Evolutionary conservation across 2,329 filamentous ascomycete genomes (phyloP), one percentile per base, ranked within the genome.

Genomic region (Davidsoniella eucalypti): DNA sequence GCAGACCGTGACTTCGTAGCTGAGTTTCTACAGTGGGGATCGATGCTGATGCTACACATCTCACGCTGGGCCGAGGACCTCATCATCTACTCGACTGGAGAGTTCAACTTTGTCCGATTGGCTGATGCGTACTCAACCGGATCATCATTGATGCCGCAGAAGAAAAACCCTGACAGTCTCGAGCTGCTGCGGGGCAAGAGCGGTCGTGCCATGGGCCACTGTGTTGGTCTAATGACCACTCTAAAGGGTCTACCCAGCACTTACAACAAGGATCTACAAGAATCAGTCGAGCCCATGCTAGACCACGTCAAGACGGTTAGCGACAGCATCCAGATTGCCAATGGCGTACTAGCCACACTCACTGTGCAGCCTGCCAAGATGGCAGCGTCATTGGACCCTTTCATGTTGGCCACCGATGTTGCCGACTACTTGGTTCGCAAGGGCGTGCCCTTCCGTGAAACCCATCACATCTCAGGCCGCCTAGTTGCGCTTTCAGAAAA

Each of bases 251-350:
- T 92, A 25, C 84, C 85, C 2, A 83, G 76, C 41, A 87, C 83
- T 2, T 93, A 93, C 70, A 90, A 93, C 70, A 94, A 93, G 67
- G 86, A 94, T 63, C 66, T 93, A n/a, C 86, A 94, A 65, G 87
- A 94, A 67, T 82, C 78, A 52, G 80, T 85, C 54, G 83, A 93
- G 70, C 82, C 83, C n/a, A 78, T 94, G 67, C 75, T 94, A 45
- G 85, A 93, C 64, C 77, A 81, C 62, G 76, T 88, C 64, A 84
- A 87, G 72, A 90, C 85, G 5, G 73, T 92, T 54, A 75, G 73
- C 51, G 83, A 93, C 69, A 87, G 82, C 60, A 73, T 93, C 50
- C 78, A 82, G n/a, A n/a, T n/a, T n/a, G n/a, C n/a, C n/a, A n/a
- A n/a, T n/a, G n/a, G n/a, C n/a, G n/a, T n/a, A n/a, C n/a, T n/a